Conservation (phyloP, 176 grass and related monocot species). For the Oryza meridionalis region DNA sequence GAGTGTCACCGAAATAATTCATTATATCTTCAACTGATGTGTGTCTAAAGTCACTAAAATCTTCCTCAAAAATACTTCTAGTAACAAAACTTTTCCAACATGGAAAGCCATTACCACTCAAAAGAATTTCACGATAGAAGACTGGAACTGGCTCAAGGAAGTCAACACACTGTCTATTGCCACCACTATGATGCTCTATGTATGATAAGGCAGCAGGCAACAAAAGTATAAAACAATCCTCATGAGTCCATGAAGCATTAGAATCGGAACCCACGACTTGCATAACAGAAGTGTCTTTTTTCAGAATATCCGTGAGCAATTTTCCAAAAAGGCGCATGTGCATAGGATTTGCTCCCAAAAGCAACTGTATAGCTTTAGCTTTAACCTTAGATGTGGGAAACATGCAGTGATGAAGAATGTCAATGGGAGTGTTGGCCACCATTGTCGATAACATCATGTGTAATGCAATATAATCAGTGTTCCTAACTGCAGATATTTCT, state of each 20-base stretch:
- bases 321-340: slow-evolving; percentile 76
- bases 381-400: slow-evolving; percentile 69
- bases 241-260: slow-evolving; percentile 49
- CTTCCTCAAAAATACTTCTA: slow-evolving; percentile 60
- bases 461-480: slow-evolving; percentile 55
- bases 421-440: slow-evolving; percentile 58
- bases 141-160: slow-evolving; percentile 43
- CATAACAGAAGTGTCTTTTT: slow-evolving; percentile 48
- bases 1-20: slow-evolving; percentile 63
- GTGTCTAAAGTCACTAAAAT: slow-evolving; percentile 47
- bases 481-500: slow-evolving; percentile 52
- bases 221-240: slow-evolving; percentile 69
- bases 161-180: slow-evolving; percentile 47
- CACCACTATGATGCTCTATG: slow-evolving; percentile 49
- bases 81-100: slow-evolving; percentile 74
- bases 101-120: slow-evolving; percentile 61
- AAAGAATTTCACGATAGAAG: slow-evolving; percentile 67
- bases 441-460: slow-evolving; percentile 70
- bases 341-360: slow-evolving; percentile 75
- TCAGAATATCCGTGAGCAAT: slow-evolving; percentile 62
- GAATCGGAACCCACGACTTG: slow-evolving; percentile 38
- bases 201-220: slow-evolving; percentile 82
- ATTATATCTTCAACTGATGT: slow-evolving; percentile 65
- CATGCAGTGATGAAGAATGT: slow-evolving; percentile 72
- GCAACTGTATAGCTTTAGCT: slow-evolving; percentile 57